Evolutionary conservation across 1,284 basidiomycete species (phyloP).

Genomic region (Sutorius eximius): DNA sequence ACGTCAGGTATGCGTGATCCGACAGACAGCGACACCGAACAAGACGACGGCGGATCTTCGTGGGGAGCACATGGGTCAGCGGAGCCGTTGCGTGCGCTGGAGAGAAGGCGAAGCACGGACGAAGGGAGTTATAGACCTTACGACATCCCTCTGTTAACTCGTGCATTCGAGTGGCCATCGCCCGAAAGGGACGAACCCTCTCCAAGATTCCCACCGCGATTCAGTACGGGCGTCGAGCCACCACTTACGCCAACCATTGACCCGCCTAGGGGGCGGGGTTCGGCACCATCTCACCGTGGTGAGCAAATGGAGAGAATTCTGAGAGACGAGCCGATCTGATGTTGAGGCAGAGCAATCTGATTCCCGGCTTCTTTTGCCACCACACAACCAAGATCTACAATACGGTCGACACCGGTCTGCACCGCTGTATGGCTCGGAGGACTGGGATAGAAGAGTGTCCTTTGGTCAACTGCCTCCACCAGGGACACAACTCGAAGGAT

Average conservation of each 20-base stretch:
- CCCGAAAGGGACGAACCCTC: conserved; percentile 19
- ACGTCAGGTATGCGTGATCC: conserved; percentile 17
- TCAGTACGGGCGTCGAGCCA: conserved; percentile 10
- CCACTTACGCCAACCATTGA: conserved; percentile 20
- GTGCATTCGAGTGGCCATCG: conserved; percentile 29
- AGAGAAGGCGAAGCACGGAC: conserved; percentile 19
- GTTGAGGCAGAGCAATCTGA: conserved; percentile 20
- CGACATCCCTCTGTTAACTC: conserved; percentile 21
- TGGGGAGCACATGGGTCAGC: conserved; percentile 15
- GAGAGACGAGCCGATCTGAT: conserved; percentile 9
- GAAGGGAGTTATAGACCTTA: conserved; percentile 14
- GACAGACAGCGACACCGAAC: conserved; percentile 35
- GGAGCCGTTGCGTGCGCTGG: conserved; percentile 10
- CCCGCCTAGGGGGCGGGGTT: conserved; percentile 2
- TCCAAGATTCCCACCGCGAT: conserved; percentile 12
- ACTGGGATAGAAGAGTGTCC: conserved; percentile 25
- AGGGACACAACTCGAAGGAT: conserved; percentile 15
- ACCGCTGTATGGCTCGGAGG: conserved; percentile 28
- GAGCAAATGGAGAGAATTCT: conserved; percentile 4
- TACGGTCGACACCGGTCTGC: conserved; percentile 29
- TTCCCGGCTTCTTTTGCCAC: conserved; percentile 18
- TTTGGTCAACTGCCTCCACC: conserved; percentile 22
- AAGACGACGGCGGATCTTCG: conserved; percentile 31
- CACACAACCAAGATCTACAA: conserved; percentile 18
- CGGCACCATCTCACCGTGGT: conserved; percentile 23